Base-by-base conservation (phyloP, 2,329 filamentous ascomycete genomes). In the Emericellopsis atlantica region DNA sequence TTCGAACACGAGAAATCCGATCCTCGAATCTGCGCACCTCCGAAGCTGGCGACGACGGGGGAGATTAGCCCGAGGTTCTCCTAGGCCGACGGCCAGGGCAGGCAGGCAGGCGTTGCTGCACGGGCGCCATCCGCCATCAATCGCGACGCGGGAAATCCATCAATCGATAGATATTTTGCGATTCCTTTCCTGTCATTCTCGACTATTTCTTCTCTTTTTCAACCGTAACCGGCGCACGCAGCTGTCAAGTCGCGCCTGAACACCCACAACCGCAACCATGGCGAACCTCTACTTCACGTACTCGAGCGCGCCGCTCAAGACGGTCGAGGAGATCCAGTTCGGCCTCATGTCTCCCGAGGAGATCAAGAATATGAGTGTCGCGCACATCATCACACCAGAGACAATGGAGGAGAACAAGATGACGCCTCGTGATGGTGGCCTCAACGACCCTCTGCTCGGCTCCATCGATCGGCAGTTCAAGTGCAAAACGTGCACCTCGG, bases 301-400 rank as follows among this genome's bases (percentile, higher is more conserved):
- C 66, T 95, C 86, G 61, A 89, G 84, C 76, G 89, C 85, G 77
- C 89, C 89, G 64, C 76, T 96, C 76, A 90, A 92, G 73, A 94
- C 84, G 51, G 89, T 98, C 56, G 83, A 95, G 74, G 93, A 98
- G 74, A 95, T 98, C 55, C 93, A 98, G 72, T 98, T 98, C 60
- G 92, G 92, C 58, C 77, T 98, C 59, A 78, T 98, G 64, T 94
- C 92, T 31, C 92, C 92, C 22, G 92, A 98, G 62, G 93, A 98
- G 70, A 95, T 96, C 66, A 96, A 98, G 72, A 89, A 84, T 56
- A 93, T 96, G 87, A 95, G 89, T 65, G 90, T 96, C 48, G 84
- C 81, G 52, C 86, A 95, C 61, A 90, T 98, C 60, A 76, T 92
- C 61, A 96, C 95, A 59, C 89, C 92, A n/a, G 92, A 98, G 70